Base-by-base conservation (phyloP, 2,329 filamentous ascomycete species). In the Lachnellula subtilissima region DNA sequence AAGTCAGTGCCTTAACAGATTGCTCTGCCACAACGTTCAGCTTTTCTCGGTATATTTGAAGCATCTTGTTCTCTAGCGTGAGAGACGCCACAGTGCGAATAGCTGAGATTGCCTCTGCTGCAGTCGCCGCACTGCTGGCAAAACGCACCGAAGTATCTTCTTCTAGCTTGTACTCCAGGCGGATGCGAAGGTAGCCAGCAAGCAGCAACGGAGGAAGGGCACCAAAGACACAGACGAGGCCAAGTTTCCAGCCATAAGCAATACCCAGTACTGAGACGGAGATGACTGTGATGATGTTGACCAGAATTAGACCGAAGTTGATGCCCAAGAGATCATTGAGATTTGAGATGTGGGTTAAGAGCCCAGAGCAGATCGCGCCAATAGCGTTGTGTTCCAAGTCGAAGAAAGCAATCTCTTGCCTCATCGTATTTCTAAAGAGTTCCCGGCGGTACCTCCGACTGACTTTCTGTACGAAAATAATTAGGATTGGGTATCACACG, bases 351-450 rank as follows among this genome's bases (percentile, higher is more conserved):
- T 93, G 86, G 0, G 90, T 95, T 0, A 91, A 91, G 7, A 96
- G 76, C 73, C 94, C 92, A 0, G 88, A 89, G 0, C 91, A 96
- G 65, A 97, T 75, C 0, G 91, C 87, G 60, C 93, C 92, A 3
- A 89, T 86, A 4, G 88, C 90, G 70, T 97, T 95, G 70, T 92
- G 87, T 61, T 94, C 88, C 40, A 79, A 79, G 71, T 97, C 92
- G 65, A 96, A 97, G 71, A 92, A 97, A 28, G 84, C 77, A 56
- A 97, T 91, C 61, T 97, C 93, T 73, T 97, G 92, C 60, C 91
- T 88, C 50, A 97, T 82, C 75, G 97, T 89, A 35, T 85, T 79
- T 22, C 90, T 82, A 76, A 97, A 96, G 4, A 91, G 87, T 35
- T 59, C 54, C 9, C 50, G 40, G 53, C 78, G 78, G 70, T 92